These are phyloP conservation scores for Cerrena zonata DNA, from an alignment of 1,284 basidiomycete genomes.

Conservation along the genomic window DNA sequence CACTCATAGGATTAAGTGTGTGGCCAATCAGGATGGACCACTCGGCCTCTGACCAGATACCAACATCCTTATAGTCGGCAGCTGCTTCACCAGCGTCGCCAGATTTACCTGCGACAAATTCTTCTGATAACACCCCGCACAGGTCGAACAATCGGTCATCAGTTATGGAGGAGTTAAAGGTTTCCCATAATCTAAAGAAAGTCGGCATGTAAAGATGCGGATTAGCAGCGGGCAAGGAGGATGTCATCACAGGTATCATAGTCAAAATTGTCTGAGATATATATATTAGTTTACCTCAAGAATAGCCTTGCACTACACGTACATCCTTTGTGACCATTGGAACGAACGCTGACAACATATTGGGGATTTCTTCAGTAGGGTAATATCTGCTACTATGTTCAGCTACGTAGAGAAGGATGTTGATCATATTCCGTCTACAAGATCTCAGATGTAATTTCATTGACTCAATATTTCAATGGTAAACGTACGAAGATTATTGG, in stretches of 20 bases:
- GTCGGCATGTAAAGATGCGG: constrained; percentile 66
- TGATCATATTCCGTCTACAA: constrained; percentile 56
- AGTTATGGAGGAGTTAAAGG: constrained; percentile 73
- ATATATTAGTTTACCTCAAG: neutral
- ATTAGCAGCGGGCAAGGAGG: constrained; percentile 70
- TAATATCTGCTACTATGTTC: constrained; percentile 70
- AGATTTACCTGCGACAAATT: constrained; percentile 62
- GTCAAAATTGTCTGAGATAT: constrained; percentile 50
- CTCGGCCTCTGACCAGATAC: constrained; percentile 83
- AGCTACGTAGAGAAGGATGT: constrained; percentile 67
- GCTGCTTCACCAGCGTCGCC: constrained; percentile 51
- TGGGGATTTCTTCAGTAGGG: constrained; percentile 57
- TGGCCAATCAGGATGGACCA: constrained; percentile 86
- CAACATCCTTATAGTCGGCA: constrained; percentile 70
- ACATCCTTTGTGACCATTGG: constrained; percentile 64
- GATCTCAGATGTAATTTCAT: no score
- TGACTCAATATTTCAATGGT: no score
- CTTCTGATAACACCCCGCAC: constrained; percentile 70
- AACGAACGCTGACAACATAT: constrained; percentile 70
- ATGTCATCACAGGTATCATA: constrained; percentile 67
- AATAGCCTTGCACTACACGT: constrained; percentile 17
- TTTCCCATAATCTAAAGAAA: constrained; percentile 80
- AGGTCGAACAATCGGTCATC: constrained; percentile 85
- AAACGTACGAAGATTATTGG: constrained; percentile 44
- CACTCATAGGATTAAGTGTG: constrained; percentile 83